Evolutionary conservation across 2,329 filamentous ascomycete species (phyloP).

Genomic region (Tolypocladium guangdongense): DNA sequence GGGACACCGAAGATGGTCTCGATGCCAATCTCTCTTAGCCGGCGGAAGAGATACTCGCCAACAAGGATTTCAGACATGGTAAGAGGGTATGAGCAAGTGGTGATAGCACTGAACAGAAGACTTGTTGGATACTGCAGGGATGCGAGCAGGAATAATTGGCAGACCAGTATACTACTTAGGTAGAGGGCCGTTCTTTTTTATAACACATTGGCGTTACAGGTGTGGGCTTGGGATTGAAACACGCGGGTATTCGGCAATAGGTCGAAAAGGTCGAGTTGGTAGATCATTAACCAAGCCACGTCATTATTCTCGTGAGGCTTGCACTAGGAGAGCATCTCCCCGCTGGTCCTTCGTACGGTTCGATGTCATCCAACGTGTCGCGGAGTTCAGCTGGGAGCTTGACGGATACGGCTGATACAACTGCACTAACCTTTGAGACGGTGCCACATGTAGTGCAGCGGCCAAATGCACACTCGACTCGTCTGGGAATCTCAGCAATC

Average conservation of each 20-base stretch:
- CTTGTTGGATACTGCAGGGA: not conserved
- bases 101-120: not conserved
- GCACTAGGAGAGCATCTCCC: not conserved
- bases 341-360: not conserved
- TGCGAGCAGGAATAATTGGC: not conserved
- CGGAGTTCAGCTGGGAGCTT: too few relatives aligned
- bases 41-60: conserved; percentile 42
- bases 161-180: not conserved
- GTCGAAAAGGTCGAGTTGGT: not conserved
- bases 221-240: not conserved
- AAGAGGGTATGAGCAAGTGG: not conserved
- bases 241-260: not conserved
- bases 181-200: not conserved
- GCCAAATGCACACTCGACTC: too few relatives aligned
- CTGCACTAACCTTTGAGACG: too few relatives aligned
- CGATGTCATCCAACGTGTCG: not conserved
- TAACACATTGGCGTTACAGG: not conserved
- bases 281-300: not conserved
- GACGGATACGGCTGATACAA: too few relatives aligned
- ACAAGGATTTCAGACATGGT: not conserved
- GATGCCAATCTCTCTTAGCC: conserved; percentile 48
- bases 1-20: conserved; percentile 42
- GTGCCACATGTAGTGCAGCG: too few relatives aligned
- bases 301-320: not conserved
- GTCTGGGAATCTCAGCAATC: too few relatives aligned